Evolutionary conservation across 2,329 filamentous ascomycete genomes (phyloP).

Genomic region (Pseudocercospora eumusae): DNA sequence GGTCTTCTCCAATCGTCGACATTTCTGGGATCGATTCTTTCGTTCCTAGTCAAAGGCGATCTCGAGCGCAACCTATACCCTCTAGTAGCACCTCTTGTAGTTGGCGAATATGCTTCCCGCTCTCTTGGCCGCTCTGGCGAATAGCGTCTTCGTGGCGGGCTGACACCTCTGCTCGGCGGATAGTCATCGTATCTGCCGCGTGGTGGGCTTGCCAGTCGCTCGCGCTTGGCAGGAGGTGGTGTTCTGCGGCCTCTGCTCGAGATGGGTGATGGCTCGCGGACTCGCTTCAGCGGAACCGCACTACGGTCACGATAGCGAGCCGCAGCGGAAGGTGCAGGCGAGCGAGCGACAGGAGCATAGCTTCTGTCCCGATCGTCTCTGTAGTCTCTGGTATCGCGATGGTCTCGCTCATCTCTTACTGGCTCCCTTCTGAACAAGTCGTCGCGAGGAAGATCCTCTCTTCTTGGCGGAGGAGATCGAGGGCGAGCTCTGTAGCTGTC

Average conservation of each 20-base stretch:
- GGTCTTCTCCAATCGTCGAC: constrained; percentile 57
- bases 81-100: constrained; percentile 32
- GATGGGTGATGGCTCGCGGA: constrained; percentile 50
- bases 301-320: constrained; percentile 46
- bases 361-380: constrained; percentile 37
- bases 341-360: constrained; percentile 36
- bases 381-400: constrained; percentile 34
- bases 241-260: constrained; percentile 50
- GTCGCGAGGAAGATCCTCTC: constrained; percentile 41
- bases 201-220: constrained; percentile 44
- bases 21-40: constrained; percentile 51
- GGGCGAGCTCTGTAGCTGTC: constrained; percentile 40
- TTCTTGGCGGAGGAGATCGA: constrained; percentile 37
- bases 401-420: constrained; percentile 34
- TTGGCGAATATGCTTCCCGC: constrained; percentile 37
- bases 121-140: constrained; percentile 44
- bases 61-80: constrained; percentile 54
- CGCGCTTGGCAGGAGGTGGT: constrained; percentile 44
- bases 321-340: constrained; percentile 38
- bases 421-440: constrained; percentile 42
- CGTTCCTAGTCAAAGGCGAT: constrained; percentile 55
- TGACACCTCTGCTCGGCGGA: constrained; percentile 42
- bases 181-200: constrained; percentile 50
- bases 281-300: constrained; percentile 46
- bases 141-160: constrained; percentile 44